These are phyloP conservation scores for Raffaelea albimanens DNA, from an alignment of 2,329 filamentous ascomycete genomes.

Conservation along the genomic window DNA sequence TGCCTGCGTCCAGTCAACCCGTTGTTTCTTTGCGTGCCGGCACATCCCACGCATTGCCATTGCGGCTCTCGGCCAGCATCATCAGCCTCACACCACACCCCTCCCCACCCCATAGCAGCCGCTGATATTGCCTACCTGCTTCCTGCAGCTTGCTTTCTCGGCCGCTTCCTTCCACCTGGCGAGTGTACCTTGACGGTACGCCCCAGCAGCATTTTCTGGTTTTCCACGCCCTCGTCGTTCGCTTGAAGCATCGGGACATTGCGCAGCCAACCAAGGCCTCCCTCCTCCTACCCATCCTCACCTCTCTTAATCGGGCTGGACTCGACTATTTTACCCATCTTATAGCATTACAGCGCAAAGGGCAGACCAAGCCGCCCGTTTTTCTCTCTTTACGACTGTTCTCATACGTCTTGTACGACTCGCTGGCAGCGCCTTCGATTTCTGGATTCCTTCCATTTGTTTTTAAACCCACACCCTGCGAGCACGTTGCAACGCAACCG, in stretches of 20 bases:
- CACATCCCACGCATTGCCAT: constrained; percentile 7
- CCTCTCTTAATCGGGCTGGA: constrained; percentile 22
- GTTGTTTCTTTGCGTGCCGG: constrained; percentile 20
- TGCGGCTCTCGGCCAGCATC: constrained; percentile 5
- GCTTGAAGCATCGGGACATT: constrained; percentile 17
- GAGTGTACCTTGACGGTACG: constrained; percentile 17
- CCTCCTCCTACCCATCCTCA: constrained; percentile 8
- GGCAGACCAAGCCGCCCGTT: neutral
- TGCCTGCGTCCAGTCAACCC: constrained; percentile 30
- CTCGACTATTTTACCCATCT: constrained; percentile 15
- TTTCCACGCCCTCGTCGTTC: constrained; percentile 12
- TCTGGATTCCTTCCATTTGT: neutral
- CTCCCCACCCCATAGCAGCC: too few species aligned
- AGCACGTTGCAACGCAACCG: neutral
- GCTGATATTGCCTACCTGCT: neutral
- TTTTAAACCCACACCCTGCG: neutral
- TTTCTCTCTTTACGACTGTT: neutral
- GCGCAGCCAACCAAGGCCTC: neutral
- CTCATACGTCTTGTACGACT: too few species aligned
- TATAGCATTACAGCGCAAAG: neutral
- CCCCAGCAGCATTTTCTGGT: constrained; percentile 6
- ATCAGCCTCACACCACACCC: neutral
- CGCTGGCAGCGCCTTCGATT: constrained; percentile 13
- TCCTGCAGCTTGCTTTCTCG: neutral
- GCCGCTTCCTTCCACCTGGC: constrained; percentile 5